A percentile compares a stretch with the other conserved stretches of the same genome.
Evolutionary conservation across 345 rosid species (phyloP).

Genomic region (Psidium guajava): DNA sequence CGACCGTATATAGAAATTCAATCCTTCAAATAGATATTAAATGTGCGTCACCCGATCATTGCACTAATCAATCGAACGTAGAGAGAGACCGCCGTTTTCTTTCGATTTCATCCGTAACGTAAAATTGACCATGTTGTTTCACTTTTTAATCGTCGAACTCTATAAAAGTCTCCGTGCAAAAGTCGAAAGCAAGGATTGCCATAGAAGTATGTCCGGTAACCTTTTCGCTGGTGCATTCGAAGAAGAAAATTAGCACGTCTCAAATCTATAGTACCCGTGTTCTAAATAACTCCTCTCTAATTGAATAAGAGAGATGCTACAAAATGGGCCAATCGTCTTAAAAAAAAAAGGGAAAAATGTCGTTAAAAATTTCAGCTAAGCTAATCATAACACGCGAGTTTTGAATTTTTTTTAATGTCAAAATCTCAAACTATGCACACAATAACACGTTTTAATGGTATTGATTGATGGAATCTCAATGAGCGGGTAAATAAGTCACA

Average conservation of each 20-base stretch:
- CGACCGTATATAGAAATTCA: neutral
- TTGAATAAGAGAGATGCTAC: neutral
- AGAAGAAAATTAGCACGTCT: neutral
- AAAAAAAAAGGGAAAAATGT: neutral
- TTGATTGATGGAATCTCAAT: no score
- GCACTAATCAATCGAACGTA: neutral
- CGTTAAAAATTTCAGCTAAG: no score
- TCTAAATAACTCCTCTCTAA: neutral
- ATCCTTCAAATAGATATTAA: accelerated
- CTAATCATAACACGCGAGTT: no score
- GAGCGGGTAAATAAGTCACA: no score
- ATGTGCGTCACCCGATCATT: neutral
- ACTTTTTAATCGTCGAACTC: no score
- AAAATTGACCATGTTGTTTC: accelerated
- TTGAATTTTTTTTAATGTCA: no score
- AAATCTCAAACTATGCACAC: no score
- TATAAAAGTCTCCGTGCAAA: no score
- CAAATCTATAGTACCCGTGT: neutral
- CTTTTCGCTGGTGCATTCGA: accelerated
- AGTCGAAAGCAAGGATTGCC: accelerated
- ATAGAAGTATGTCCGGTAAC: accelerated
- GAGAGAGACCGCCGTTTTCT: neutral
- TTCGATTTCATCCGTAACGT: neutral
- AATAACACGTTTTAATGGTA: no score
- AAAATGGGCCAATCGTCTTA: neutral